A percentile compares a stretch with the other conserved stretches of the same genome.
phyloP scores from a whole-genome alignment of 805 yeast species.

The Clavispora phyllophila region DNA sequence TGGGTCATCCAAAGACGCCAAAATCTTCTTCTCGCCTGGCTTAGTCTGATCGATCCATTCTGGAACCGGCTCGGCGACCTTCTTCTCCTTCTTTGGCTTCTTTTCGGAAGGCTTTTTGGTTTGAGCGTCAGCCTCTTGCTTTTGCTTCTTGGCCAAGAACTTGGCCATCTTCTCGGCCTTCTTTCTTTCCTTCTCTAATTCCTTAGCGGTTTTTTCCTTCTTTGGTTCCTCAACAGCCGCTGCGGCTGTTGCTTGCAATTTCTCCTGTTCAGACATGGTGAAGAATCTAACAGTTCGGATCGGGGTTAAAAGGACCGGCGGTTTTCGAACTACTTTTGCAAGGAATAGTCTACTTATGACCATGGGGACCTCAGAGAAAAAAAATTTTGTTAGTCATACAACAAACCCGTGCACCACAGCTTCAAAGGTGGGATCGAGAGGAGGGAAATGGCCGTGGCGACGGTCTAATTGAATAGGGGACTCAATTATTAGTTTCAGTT shows the following conservation, averaged over 20 bases:
- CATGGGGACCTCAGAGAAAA: slow-evolving; percentile 5
- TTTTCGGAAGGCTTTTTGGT: slow-evolving; percentile 41
- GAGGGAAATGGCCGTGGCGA: too few relatives aligned
- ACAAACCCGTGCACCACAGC: slow-evolving; percentile 9
- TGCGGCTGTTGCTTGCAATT: slow-evolving; percentile 3
- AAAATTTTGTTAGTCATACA: slow-evolving; percentile 2
- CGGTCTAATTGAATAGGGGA: too few relatives aligned
- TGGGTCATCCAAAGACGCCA: slow-evolving; percentile 85
- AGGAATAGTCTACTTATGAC: slow-evolving; percentile 13
- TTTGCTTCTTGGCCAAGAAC: slow-evolving; percentile 78
- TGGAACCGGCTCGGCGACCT: slow-evolving; percentile 68
- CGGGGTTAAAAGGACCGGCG: not conserved
- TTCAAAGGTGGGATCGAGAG: too few relatives aligned
- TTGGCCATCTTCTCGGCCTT: slow-evolving; percentile 85
- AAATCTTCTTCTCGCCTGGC: slow-evolving; percentile 86
- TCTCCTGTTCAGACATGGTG: slow-evolving; percentile 14
- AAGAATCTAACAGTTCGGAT: not conserved
- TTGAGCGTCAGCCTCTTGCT: slow-evolving; percentile 41
- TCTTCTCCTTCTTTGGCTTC: slow-evolving; percentile 67
- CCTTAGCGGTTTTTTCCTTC: slow-evolving; percentile 60
- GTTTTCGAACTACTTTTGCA: not conserved
- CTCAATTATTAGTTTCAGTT: too few relatives aligned
- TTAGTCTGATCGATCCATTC: slow-evolving; percentile 79
- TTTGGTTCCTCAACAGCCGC: slow-evolving; percentile 8
- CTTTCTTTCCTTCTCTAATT: slow-evolving; percentile 80